Percentiles rank a stretch among this genome's conserved stretches.
Evolutionary conservation across 257 asterid genomes (phyloP).

Genomic region (Ilex asprella): DNA sequence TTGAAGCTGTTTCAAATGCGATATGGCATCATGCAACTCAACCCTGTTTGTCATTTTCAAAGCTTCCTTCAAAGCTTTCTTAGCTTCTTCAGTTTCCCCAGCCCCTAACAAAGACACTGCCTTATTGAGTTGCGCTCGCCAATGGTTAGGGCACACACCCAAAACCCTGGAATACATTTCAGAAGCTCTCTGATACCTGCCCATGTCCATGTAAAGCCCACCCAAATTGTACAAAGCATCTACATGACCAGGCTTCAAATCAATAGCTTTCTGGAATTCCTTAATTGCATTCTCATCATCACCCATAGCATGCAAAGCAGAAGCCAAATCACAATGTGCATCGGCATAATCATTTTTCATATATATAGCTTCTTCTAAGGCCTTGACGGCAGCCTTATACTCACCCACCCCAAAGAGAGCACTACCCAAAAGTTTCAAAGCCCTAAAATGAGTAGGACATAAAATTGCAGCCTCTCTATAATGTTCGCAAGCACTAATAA

Average conservation of each 20-base stretch:
- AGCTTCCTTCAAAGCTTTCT: slow-evolving; percentile 93
- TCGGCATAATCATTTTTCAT: slow-evolving; percentile 96
- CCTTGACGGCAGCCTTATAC: slow-evolving; percentile 98
- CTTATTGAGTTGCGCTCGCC: slow-evolving; percentile 96
- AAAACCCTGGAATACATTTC: slow-evolving; percentile 96
- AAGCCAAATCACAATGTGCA: slow-evolving; percentile 97
- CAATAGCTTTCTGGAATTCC: slow-evolving; percentile 99
- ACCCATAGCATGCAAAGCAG: slow-evolving; percentile 92
- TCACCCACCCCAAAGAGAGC: slow-evolving; percentile 97
- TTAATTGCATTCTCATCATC: slow-evolving; percentile 96
- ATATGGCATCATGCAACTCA: slow-evolving; percentile 83
- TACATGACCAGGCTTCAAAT: slow-evolving; percentile 91
- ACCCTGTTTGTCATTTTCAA: slow-evolving; percentile 91
- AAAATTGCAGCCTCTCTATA: slow-evolving; percentile 97
- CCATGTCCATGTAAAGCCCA: slow-evolving; percentile 98
- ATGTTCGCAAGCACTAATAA: slow-evolving; percentile 96
- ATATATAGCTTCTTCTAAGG: slow-evolving; percentile 93
- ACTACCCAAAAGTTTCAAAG: slow-evolving; percentile 95
- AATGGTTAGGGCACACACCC: slow-evolving; percentile 91
- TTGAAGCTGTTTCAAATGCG: slow-evolving; percentile 91
- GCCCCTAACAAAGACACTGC: slow-evolving; percentile 94
- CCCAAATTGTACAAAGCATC: slow-evolving; percentile 94
- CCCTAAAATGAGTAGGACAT: slow-evolving; percentile 95
- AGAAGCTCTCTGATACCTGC: slow-evolving; percentile 92
- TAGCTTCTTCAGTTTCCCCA: slow-evolving; percentile 92